phyloP scores from a whole-genome alignment of 345 rosid species.

The Passiflora organensis region DNA sequence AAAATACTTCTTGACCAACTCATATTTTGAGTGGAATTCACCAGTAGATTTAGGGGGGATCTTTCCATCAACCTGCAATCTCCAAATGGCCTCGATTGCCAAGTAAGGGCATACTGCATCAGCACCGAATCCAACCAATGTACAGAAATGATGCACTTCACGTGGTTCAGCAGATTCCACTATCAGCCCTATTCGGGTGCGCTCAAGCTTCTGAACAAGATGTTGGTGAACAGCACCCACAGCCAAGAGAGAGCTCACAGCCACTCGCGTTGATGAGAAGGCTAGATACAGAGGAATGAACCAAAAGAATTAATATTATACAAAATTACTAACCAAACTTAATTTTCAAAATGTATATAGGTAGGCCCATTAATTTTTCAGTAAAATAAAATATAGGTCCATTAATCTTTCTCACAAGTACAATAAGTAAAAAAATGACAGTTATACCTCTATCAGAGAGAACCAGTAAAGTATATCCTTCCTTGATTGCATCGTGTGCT shows the following conservation, averaged over 20 bases:
- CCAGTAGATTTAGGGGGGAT: conserved; percentile 85
- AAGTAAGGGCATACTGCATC: conserved; percentile 97
- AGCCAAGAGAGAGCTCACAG: conserved; percentile 96
- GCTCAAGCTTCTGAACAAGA: conserved; percentile 80
- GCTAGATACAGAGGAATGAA: conserved; percentile 34
- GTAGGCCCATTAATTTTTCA: no score
- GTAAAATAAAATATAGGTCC: background rate
- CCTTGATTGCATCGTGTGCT: conserved; percentile 77
- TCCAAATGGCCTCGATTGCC: conserved; percentile 77
- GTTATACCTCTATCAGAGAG: conserved; percentile 92
- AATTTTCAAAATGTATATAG: no score
- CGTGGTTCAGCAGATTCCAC: conserved; percentile 99
- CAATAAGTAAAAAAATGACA: conserved; percentile 8
- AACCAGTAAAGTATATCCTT: conserved; percentile 78
- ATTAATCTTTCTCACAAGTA: background rate
- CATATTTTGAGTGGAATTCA: conserved; percentile 75
- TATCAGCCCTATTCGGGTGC: conserved; percentile 83
- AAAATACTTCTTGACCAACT: conserved; percentile 84
- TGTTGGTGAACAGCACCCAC: conserved; percentile 99
- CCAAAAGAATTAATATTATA: background rate
- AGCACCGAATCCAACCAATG: conserved; percentile 92
- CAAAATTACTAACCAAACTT: background rate
- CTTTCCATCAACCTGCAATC: conserved; percentile 93
- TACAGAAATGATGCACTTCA: conserved; percentile 99
- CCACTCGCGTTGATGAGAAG: conserved; percentile 72